Conservation (phyloP, 2,329 filamentous ascomycete species). For the Lachnum nothofagi region DNA sequence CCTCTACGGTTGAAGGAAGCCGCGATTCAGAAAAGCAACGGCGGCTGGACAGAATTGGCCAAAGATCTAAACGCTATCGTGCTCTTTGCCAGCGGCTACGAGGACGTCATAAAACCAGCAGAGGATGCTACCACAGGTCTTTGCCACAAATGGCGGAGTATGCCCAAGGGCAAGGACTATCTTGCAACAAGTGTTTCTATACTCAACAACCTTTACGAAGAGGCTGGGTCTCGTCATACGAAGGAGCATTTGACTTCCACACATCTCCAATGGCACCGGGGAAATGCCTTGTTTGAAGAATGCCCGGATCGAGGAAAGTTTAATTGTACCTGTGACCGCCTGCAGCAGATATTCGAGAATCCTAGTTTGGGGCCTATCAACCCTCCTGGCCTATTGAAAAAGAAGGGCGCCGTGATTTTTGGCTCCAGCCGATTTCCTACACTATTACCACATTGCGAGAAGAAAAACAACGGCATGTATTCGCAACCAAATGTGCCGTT, state of each 20-base stretch:
- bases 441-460: no score
- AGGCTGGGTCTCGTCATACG: background rate
- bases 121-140: background rate
- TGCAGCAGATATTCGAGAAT: background rate
- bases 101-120: conserved; percentile 7
- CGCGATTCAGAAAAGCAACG: background rate
- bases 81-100: conserved; percentile 7
- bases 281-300: background rate
- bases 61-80: conserved; percentile 9
- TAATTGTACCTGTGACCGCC: background rate
- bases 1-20: conserved; percentile 1
- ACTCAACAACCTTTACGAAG: background rate
- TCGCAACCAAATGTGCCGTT: no score
- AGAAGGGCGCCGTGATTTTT: conserved; percentile 2
- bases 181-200: background rate
- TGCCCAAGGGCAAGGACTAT: conserved; percentile 8
- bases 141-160: conserved; percentile 2
- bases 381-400: background rate
- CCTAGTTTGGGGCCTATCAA: background rate
- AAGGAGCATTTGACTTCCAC: background rate
- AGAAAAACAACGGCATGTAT: no score
- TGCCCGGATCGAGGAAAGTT: background rate
- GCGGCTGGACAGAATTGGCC: conserved; percentile 4
- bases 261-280: conserved; percentile 2
- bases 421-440: background rate